Evolutionary conservation across 208 protist genomes (phyloP).

Genomic region (Leishmania amazonensis): DNA sequence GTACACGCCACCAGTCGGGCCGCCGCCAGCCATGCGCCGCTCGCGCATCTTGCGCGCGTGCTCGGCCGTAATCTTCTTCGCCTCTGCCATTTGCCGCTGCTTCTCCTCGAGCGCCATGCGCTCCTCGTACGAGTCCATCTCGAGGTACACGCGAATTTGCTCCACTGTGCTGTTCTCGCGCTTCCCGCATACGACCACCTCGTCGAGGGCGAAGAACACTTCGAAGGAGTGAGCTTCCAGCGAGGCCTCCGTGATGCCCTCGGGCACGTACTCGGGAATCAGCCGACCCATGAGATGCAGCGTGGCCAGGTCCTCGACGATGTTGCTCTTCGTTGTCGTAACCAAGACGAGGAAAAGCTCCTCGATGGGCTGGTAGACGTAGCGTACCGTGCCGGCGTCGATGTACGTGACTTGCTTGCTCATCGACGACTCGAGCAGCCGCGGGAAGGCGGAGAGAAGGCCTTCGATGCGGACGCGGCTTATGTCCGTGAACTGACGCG

Average conservation of each 20-base stretch:
- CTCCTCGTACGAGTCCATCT: slow-evolving; percentile 98
- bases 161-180: slow-evolving; percentile 94
- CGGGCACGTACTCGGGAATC: slow-evolving; percentile 90
- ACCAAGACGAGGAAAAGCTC: slow-evolving; percentile 94
- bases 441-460: slow-evolving; percentile 97
- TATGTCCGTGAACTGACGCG: slow-evolving; percentile 97
- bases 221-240: slow-evolving; percentile 92
- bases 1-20: slow-evolving; percentile 52
- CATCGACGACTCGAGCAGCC: slow-evolving; percentile 86
- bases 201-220: slow-evolving; percentile 98
- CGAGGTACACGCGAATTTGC: slow-evolving; percentile 95
- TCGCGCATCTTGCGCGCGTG: slow-evolving; percentile 87
- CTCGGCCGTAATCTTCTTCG: slow-evolving; percentile 88
- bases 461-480: slow-evolving; percentile 96
- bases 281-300: slow-evolving; percentile 93
- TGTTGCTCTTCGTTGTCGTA: slow-evolving; percentile 96
- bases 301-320: slow-evolving; percentile 98
- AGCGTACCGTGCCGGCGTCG: slow-evolving; percentile 95
- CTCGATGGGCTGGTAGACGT: slow-evolving; percentile 99
- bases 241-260: slow-evolving; percentile 65
- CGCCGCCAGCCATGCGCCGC: slow-evolving; percentile 40
- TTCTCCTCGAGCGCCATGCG: slow-evolving; percentile 84
- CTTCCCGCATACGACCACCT: slow-evolving; percentile 95
- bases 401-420: slow-evolving; percentile 97
- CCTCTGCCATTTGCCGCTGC: slow-evolving; percentile 88